Conservation (phyloP, 2,329 filamentous ascomycete genomes). For the Rugonectria rugulosa region DNA sequence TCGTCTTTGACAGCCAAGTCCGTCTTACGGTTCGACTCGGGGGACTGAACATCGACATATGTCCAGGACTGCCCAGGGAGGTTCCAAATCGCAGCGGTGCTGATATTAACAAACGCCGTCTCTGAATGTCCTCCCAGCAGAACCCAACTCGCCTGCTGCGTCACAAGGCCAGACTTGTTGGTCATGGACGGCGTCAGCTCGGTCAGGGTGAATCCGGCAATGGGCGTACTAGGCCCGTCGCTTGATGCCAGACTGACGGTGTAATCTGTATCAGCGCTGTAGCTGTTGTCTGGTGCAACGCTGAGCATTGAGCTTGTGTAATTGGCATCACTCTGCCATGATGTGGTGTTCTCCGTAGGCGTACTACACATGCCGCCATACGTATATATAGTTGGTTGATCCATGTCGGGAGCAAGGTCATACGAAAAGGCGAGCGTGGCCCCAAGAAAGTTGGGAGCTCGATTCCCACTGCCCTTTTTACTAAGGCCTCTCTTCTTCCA, state of each 20-base stretch:
- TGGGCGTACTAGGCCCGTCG: slow-evolving; percentile 73
- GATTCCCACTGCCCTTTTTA: slow-evolving; percentile 30
- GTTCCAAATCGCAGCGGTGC: slow-evolving; percentile 85
- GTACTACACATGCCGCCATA: slow-evolving; percentile 91
- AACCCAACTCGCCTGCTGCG: slow-evolving; percentile 80
- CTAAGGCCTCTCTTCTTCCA: slow-evolving; percentile 37
- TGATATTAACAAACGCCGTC: slow-evolving; percentile 91
- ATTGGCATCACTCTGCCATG: slow-evolving; percentile 73
- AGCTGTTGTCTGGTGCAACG: slow-evolving; percentile 56
- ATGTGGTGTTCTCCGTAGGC: slow-evolving; percentile 47
- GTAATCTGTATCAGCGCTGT: slow-evolving; percentile 42
- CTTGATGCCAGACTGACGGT: slow-evolving; percentile 48
- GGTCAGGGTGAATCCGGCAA: slow-evolving; percentile 88
- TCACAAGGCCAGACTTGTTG: slow-evolving; percentile 69
- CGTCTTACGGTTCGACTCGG: slow-evolving; percentile 50
- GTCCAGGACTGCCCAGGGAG: slow-evolving; percentile 88
- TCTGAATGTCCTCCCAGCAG: slow-evolving; percentile 86
- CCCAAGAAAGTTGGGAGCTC: slow-evolving; percentile 60
- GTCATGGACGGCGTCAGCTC: slow-evolving; percentile 74
- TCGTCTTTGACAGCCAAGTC: slow-evolving; percentile 61
- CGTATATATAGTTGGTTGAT: slow-evolving; percentile 68
- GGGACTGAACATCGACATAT: slow-evolving; percentile 72
- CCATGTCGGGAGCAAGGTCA: slow-evolving; percentile 59
- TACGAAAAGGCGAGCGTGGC: slow-evolving; percentile 72
- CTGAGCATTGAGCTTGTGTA: slow-evolving; percentile 85